Percentiles rank a stretch among this genome's conserved stretches.
Conservation (phyloP, 441 rosid genomes). For the Gossypium davidsonii region DNA sequence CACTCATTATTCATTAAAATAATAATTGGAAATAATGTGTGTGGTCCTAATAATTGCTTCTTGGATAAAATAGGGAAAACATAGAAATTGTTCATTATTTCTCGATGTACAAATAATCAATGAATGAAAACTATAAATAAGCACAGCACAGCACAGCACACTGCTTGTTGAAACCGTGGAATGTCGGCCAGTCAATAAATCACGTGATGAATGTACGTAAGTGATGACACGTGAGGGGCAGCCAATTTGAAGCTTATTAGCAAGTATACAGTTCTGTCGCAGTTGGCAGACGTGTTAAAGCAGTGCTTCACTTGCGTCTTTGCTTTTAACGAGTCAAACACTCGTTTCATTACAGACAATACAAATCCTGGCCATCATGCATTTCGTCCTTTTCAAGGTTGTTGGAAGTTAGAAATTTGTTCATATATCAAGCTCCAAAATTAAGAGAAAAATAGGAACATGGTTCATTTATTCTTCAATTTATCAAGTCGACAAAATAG, state of each 20-base stretch:
- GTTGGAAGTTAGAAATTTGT: no score
- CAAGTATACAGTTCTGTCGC: background rate
- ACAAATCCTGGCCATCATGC: background rate
- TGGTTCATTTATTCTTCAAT: no score
- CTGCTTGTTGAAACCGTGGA: background rate
- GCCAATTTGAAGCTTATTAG: background rate
- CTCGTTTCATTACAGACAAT: background rate
- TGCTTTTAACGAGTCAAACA: background rate
- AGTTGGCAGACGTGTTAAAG: background rate
- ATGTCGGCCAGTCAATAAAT: background rate
- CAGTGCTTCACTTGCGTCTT: background rate
- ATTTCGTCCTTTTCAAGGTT: no score
- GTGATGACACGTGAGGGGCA: background rate
- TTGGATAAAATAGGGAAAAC: no score
- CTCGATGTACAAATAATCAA: no score
- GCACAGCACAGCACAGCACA: background rate
- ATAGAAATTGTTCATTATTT: no score
- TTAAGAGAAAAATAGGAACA: no score
- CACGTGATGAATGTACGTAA: background rate
- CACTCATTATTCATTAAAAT: background rate
- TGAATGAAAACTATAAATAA: no score
- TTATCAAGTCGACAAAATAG: no score
- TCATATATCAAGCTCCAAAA: no score
- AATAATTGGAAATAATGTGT: no score
- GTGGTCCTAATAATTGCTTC: no score